Conservation (phyloP, 2,329 filamentous ascomycete species). For the Colletotrichum destructivum region DNA sequence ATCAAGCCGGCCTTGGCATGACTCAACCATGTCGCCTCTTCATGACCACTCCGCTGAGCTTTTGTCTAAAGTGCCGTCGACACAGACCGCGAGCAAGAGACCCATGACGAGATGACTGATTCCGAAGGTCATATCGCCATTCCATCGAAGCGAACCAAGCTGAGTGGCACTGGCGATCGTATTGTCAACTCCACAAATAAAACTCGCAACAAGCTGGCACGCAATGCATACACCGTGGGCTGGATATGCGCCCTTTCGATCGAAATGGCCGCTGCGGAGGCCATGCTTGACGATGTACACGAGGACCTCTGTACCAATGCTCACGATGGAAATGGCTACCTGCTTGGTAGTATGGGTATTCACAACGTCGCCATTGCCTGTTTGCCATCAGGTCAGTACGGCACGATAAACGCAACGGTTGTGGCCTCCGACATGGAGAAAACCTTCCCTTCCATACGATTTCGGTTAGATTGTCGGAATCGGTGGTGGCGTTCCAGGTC, state of each 20-base stretch:
- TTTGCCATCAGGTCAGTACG: conserved; percentile 26
- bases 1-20: too few species aligned
- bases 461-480: conserved; percentile 49
- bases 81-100: too few species aligned
- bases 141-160: not conserved
- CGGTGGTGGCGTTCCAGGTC: conserved; percentile 44
- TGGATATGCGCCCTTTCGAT: conserved; percentile 45
- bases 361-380: conserved; percentile 37
- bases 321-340: conserved; percentile 21
- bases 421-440: conserved; percentile 39
- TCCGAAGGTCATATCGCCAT: not conserved
- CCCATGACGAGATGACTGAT: too few species aligned
- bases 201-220: not conserved
- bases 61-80: too few species aligned
- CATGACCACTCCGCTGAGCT: too few species aligned
- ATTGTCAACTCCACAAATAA: not conserved
- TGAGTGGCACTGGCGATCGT: too few species aligned
- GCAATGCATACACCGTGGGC: conserved; percentile 41
- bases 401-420: not conserved
- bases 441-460: conserved; percentile 35
- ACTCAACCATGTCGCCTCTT: too few species aligned
- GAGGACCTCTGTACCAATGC: not conserved
- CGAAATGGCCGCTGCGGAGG: conserved; percentile 41
- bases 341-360: not conserved
- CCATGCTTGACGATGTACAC: conserved; percentile 44